Base-by-base conservation (phyloP, 163 green algal genomes). In the Prototheca cutis region DNA sequence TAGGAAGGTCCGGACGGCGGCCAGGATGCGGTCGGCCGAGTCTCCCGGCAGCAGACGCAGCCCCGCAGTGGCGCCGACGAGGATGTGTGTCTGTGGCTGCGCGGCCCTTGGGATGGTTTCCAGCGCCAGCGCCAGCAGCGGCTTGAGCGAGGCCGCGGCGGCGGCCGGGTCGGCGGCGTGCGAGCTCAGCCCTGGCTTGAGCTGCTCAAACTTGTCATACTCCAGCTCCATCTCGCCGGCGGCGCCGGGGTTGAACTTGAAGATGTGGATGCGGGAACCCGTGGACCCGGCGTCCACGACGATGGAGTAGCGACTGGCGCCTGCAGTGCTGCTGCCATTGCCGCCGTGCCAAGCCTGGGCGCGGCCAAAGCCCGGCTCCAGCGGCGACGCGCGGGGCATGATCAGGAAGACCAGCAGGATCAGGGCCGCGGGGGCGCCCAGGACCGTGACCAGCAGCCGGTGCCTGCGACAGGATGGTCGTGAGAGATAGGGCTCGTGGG, bases 261-360 rank as follows among this genome's bases (percentile, higher is more conserved):
- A 97, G 4, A 96, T 78, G 72, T 99, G 92, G 34, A 98, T 78
- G 27, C 89, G 76, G 65, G 74, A 90, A 45, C 81, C 91, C 18
- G 91, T 99, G 73, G 77, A 91, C 34, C 92, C 92, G 21, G 91
- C 91, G 56, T 99, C 92, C 40, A 99, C 87, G 4, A 99, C 86
- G 2, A 99, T 75, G 15, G 86, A 51, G 42, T 25, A 51, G 10
- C n/a, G n/a, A n/a, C n/a, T n/a, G 6, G 10, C 10, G 42, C 42
- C 6, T 51, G 13, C 42, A 25, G 36, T 15, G 36, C 17, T 18
- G 53, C 10, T 48, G 33, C 56, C 55, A 15, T 63, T 45, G 53
- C 45, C 58, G 34, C 42, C 31, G 51, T 59, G 64, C 23, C 68
- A 39, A 36, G 45, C 61, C 49, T 70, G 40, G 21, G 53, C 19